These are phyloP conservation scores for Atkinsonella hypoxylon DNA, from an alignment of 2,329 filamentous ascomycete genomes.

Conservation along the genomic window DNA sequence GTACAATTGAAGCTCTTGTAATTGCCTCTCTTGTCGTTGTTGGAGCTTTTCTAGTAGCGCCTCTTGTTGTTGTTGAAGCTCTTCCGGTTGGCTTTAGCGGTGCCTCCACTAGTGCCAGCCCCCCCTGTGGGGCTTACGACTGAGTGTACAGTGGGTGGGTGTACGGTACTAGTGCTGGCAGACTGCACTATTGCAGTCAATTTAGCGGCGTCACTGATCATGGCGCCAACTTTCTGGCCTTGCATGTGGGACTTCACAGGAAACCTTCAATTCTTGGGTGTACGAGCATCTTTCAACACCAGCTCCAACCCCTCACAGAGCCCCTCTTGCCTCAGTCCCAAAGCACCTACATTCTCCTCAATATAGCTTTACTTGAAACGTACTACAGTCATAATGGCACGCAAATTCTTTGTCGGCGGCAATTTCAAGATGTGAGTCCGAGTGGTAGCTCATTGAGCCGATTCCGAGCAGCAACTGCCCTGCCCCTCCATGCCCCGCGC, in stretches of 20 bases:
- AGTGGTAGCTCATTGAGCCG: neutral
- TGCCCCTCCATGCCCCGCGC: constrained; percentile 15
- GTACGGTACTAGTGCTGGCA: no score
- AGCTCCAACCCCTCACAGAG: neutral
- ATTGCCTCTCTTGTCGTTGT: no score
- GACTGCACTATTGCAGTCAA: no score
- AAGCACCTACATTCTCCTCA: neutral
- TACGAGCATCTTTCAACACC: neutral
- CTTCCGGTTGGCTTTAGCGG: no score
- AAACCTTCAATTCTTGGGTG: neutral
- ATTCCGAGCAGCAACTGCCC: constrained; percentile 12
- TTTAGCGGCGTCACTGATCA: neutral
- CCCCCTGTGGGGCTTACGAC: no score
- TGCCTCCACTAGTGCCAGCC: no score
- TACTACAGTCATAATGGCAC: constrained; percentile 51
- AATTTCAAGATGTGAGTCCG: constrained; percentile 95
- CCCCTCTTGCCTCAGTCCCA: neutral
- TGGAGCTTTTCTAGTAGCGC: no score
- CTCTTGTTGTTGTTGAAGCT: no score
- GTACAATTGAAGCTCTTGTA: no score
- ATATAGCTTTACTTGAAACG: neutral
- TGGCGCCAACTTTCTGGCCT: neutral
- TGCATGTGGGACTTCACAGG: neutral
- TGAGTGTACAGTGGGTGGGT: no score
- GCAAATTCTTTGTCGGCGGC: constrained; percentile 93